Evolutionary conservation across 1,139 yeast species (phyloP).

Genomic region (Suhomyces kunorum): DNA sequence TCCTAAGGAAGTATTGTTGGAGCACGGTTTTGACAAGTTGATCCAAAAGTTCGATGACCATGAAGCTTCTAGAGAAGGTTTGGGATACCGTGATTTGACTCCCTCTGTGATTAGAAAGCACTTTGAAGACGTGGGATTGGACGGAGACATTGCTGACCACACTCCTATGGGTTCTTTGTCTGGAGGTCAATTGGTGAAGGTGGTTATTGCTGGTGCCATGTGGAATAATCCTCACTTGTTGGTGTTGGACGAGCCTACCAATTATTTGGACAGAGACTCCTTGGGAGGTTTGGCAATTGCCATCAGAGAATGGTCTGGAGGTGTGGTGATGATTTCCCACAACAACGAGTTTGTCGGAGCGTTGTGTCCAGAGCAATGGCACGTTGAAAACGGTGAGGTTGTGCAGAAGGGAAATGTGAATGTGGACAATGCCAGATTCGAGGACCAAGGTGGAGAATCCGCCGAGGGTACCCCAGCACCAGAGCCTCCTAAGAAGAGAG

Average conservation of each 20-base stretch:
- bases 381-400: constrained; percentile 88
- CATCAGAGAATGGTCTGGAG: constrained; percentile 96
- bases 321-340: constrained; percentile 98
- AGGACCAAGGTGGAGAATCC: constrained; percentile 58
- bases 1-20: constrained; percentile 75
- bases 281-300: constrained; percentile 97
- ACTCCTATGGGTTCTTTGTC: constrained; percentile 95
- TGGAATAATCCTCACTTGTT: constrained; percentile 99
- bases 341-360: constrained; percentile 97
- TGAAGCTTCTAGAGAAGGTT: constrained; percentile 98
- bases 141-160: constrained; percentile 97
- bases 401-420: constrained; percentile 78
- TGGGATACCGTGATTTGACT: constrained; percentile 89
- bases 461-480: constrained; percentile 46
- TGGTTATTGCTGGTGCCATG: constrained; percentile 99
- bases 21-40: constrained; percentile 82
- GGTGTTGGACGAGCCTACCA: constrained; percentile 97
- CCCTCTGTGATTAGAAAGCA: constrained; percentile 95
- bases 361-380: constrained; percentile 97
- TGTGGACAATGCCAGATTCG: constrained; percentile 78
- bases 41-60: constrained; percentile 96
- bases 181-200: constrained; percentile 98
- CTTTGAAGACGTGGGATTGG: constrained; percentile 95
- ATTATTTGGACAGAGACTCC: constrained; percentile 96
- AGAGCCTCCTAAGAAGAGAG: constrained; percentile 43